Evolutionary conservation across 1,139 yeast species (phyloP), one percentile per base, ranked within the genome.

Genomic region (Suhomyces atakaporum): DNA sequence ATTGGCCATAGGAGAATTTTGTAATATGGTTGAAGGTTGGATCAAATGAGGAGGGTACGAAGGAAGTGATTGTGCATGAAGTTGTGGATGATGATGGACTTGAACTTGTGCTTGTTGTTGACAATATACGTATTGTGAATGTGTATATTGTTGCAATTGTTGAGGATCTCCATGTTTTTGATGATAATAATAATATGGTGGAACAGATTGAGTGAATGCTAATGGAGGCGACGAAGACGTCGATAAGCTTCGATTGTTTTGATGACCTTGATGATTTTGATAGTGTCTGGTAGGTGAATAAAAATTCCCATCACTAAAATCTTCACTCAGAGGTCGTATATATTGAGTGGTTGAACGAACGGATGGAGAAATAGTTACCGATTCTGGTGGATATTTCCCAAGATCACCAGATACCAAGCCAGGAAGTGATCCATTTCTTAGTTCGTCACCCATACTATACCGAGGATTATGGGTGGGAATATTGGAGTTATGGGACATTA

Each of bases 21-120:
- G 34, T n/a, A 20, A 27, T 29, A 13, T 33, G 32, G 9, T 30
- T 16, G 8, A 22, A 16, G 11, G 29, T 8, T 25, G 29, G 12
- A 33, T 19, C 22, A 28, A 21, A 13, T 19, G 21, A 19, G 32
- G 29, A 16, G 30, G 20, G 24, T 22, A 29, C 16, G 34, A 13
- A 9, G 24, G 21, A 19, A 9, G 21, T 19, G 21, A 7, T 19
- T 19, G 13, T 21, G 18, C 32, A 15, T 16, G 25, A 8, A 7
- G 21, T 12, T 23, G 25, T 7, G 7, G 25, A 9, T 20, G 25
- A 6, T 9, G 31, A 4, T 14, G 25, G 21, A 6, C 12, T n/a
- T 22, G 24, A 5, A 10, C 5, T 22, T 40, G 45, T 20, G 29
- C 38, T 14, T 25, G 34, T 15, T 39, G 41, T n/a, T 33, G 44